Base-by-base conservation (phyloP, 352 stramenopile species). In the Globisporangium mamillatum region DNA sequence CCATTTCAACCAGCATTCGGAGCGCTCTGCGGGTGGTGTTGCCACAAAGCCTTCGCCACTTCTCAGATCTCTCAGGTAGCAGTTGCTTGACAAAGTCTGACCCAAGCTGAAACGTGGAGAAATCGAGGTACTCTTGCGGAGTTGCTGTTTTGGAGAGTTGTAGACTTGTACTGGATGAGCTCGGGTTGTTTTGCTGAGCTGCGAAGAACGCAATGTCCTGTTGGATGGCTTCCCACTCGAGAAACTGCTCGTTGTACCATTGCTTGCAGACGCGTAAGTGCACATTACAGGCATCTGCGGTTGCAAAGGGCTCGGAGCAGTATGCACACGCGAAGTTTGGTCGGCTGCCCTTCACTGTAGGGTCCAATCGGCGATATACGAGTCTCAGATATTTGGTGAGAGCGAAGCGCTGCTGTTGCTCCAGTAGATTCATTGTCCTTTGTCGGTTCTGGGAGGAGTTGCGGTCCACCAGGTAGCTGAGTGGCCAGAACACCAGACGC, bases 231-330 rank as follows among this genome's bases (percentile, higher is more conserved):
- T 22, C n/a, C 66, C 66, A 72, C n/a, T 72, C 66, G 10, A 52
- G n/a, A 14, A 27, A 16, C 24, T 67, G 22, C 8, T n/a, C 52
- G 1, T 20, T 27, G 20, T 63, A 10, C 1, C 22, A 12, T 54
- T 32, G 44, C 6, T 54, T 64, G 60, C 66, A 67, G 1, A 10
- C 24, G 1, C 44, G 59, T 5, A 52, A 12, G 12, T 72, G 66
- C 4, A 25, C 20, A 27, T 63, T 67, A 25, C 46, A 67, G 10
- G 50, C 20, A 16, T 29, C 12, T 3, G 66, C 60, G 24, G 60
- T 64, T 53, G 22, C 66, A 34, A 72, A 67, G 2, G 52, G 60
- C 9, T 67, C 52, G 16, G 38, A 55, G n/a, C 66, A 72, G 41
- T 60, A 52, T 7, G 29, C 22, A 25, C 66, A 72, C 4, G 63